Evolutionary conservation across 1,284 basidiomycete genomes (phyloP).

Genomic region (Ustilago hordei): DNA sequence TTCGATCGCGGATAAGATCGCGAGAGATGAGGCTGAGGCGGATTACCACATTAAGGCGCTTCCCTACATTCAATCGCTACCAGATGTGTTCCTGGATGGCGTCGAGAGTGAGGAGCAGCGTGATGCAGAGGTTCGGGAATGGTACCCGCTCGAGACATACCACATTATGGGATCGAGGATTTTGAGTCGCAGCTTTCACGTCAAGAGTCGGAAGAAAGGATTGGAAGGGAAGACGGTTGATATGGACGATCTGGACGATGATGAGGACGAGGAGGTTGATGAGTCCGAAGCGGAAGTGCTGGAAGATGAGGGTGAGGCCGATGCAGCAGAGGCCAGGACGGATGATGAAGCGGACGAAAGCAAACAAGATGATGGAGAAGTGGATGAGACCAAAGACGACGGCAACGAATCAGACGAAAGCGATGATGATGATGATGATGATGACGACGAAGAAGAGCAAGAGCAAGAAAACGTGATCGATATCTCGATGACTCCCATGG

Average conservation of each 20-base stretch:
- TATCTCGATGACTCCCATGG: conserved; percentile 95
- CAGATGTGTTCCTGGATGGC: conserved; percentile 55
- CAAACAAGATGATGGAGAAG: conserved; percentile 15
- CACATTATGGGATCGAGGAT: conserved; percentile 95
- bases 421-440: conserved; percentile 35
- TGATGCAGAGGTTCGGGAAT: conserved; percentile 53
- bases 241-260: conserved; percentile 61
- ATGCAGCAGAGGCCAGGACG: conserved; percentile 16
- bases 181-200: conserved; percentile 87
- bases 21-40: conserved; percentile 82
- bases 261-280: conserved; percentile 38
- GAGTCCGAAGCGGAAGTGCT: conserved; percentile 49
- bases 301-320: conserved; percentile 53
- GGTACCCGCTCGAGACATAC: conserved; percentile 82
- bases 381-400: conserved; percentile 25
- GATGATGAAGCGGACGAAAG: conserved; percentile 10
- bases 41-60: conserved; percentile 74
- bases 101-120: conserved; percentile 1
- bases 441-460: conserved; percentile 47
- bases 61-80: conserved; percentile 68
- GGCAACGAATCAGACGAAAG: conserved; percentile 10
- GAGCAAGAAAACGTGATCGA: conserved; percentile 72
- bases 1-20: conserved; percentile 86
- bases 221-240: conserved; percentile 50
- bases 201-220: conserved; percentile 69